These are phyloP conservation scores for Mycena sanguinolenta DNA, from an alignment of 768 basidiomycete genomes.

Conservation along the genomic window DNA sequence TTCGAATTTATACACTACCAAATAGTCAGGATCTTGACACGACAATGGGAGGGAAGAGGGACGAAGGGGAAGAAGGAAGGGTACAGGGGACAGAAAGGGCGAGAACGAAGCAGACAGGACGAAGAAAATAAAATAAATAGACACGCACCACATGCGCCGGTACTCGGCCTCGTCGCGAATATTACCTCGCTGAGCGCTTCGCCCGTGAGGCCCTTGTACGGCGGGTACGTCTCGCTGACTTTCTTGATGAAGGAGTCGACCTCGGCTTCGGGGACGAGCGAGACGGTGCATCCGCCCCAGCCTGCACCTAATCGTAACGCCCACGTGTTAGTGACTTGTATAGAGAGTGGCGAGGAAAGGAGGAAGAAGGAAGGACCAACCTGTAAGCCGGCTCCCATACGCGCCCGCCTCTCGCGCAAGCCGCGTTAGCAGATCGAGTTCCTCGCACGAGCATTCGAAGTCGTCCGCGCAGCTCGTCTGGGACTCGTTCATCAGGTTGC, in stretches of 20 bases:
- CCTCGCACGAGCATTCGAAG: slow-evolving; percentile 85
- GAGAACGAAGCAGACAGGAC: too few relatives aligned
- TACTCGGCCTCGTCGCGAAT: slow-evolving; percentile 88
- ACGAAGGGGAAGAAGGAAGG: too few relatives aligned
- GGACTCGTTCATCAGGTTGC: slow-evolving; percentile 83
- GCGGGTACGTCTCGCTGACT: slow-evolving; percentile 70
- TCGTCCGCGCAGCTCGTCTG: slow-evolving; percentile 77
- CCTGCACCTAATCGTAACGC: slow-evolving; percentile 71
- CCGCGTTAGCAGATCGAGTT: slow-evolving; percentile 77
- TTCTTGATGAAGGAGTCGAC: slow-evolving; percentile 75
- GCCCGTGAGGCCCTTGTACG: slow-evolving; percentile 72
- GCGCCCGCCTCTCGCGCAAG: slow-evolving; percentile 81
- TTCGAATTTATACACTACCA: slow-evolving; percentile 28
- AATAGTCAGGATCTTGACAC: background rate
- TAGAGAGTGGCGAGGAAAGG: background rate
- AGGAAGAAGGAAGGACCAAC: slow-evolving; percentile 51
- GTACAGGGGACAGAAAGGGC: too few relatives aligned
- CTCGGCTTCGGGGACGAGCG: slow-evolving; percentile 75
- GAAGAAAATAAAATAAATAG: slow-evolving; percentile 2
- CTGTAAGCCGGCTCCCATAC: slow-evolving; percentile 87
- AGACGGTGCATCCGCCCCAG: slow-evolving; percentile 93
- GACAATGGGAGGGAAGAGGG: too few relatives aligned
- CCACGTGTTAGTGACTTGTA: background rate
- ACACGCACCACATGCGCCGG: slow-evolving; percentile 81
- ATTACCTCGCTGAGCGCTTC: slow-evolving; percentile 74